A percentile compares a stretch with the other conserved stretches of the same genome.
These are phyloP conservation scores for Oryza meyeriana DNA, from an alignment of 176 grass and related monocot genomes.

Conservation along the genomic window DNA sequence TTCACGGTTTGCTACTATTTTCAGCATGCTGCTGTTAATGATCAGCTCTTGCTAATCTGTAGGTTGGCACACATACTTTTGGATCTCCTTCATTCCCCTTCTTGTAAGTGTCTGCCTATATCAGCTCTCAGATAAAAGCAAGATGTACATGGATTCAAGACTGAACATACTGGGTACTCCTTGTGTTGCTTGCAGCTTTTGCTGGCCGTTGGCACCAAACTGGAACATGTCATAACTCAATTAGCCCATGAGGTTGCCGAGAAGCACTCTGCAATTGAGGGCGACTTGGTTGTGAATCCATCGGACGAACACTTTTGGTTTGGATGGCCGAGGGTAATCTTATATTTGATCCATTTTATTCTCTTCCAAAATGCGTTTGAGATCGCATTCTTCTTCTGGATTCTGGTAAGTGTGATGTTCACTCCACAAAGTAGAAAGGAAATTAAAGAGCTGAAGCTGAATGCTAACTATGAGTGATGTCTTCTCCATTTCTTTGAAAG, in stretches of 20 bases:
- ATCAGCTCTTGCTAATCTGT: conserved; percentile 14
- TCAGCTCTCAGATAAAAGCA: background rate
- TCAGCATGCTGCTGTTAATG: background rate
- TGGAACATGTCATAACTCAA: conserved; percentile 84
- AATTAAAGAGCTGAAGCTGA: background rate
- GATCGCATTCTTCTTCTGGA: conserved; percentile 96
- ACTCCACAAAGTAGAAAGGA: background rate
- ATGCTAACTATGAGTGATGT: background rate
- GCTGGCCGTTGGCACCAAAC: conserved; percentile 75
- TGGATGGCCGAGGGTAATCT: conserved; percentile 47
- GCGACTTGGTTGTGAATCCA: conserved; percentile 74
- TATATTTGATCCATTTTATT: conserved; percentile 90
- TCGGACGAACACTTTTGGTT: conserved; percentile 94
- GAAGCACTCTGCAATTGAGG: conserved; percentile 77
- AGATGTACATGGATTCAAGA: background rate
- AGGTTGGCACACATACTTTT: conserved; percentile 99
- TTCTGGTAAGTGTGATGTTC: conserved; percentile 49
- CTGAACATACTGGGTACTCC: background rate
- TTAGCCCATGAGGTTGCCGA: conserved; percentile 82
- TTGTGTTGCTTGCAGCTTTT: conserved; percentile 52
- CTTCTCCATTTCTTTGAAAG: conserved; percentile 34
- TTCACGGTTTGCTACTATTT: background rate
- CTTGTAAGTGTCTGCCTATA: conserved; percentile 50
- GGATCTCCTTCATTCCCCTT: conserved; percentile 87
- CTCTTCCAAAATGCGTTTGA: conserved; percentile 97